Evolutionary conservation across 1,284 basidiomycete species (phyloP).

Genomic region (Ustilago loliicola): DNA sequence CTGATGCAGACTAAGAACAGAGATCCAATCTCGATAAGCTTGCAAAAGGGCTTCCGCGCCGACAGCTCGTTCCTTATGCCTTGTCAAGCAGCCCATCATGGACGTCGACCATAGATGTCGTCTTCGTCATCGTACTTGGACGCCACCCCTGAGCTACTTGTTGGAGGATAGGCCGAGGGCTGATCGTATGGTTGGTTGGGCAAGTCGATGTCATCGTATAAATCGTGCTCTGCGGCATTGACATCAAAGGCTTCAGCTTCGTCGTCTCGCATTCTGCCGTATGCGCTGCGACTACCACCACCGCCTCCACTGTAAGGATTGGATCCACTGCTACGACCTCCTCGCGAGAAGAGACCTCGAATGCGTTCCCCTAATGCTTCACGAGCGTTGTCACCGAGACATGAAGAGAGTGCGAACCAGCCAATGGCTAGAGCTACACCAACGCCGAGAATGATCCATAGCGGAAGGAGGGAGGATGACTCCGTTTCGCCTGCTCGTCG

Average conservation of each 20-base stretch:
- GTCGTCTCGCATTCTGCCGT: constrained; percentile 53
- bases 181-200: constrained; percentile 39
- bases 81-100: neutral
- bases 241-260: constrained; percentile 52
- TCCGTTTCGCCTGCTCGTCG: constrained; percentile 28
- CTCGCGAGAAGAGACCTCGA: constrained; percentile 29
- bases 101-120: constrained; percentile 31
- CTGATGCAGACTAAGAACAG: too few relatives aligned
- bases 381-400: constrained; percentile 49
- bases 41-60: too few relatives aligned
- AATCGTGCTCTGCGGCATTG: constrained; percentile 46
- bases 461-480: constrained; percentile 40
- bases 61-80: neutral
- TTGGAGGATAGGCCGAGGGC: constrained; percentile 39
- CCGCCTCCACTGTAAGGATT: constrained; percentile 20
- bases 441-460: constrained; percentile 53
- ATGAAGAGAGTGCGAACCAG: constrained; percentile 55
- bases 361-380: constrained; percentile 29
- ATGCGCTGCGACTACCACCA: constrained; percentile 24
- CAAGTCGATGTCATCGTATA: constrained; percentile 45
- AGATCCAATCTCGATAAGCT: neutral
- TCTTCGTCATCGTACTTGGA: constrained; percentile 34
- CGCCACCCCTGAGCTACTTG: constrained; percentile 3
- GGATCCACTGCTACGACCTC: constrained; percentile 9
- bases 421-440: constrained; percentile 44